phyloP scores from a whole-genome alignment of 495 filamentous ascomycete species.

The Annulohypoxylon nitens region DNA sequence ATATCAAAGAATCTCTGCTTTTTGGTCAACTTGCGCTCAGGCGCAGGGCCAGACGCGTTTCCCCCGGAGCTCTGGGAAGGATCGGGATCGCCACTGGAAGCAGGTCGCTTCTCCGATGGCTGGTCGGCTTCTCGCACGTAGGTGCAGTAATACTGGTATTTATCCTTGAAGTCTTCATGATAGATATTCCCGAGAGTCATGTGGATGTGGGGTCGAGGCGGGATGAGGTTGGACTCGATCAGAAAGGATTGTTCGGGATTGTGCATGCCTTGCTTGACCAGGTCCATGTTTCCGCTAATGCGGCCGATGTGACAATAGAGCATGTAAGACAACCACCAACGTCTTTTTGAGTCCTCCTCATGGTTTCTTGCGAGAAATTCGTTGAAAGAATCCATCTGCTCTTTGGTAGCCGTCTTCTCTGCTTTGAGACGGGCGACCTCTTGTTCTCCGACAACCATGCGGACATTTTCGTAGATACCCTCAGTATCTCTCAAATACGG shows the following conservation, averaged over 20 bases:
- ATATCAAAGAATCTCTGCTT: neutral
- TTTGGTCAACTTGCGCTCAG: neutral
- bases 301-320: conserved; percentile 35
- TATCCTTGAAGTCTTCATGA: neutral
- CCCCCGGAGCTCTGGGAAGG: neutral
- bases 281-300: conserved; percentile 17
- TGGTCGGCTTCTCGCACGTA: neutral
- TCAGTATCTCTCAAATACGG: neutral
- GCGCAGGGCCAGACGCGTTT: neutral
- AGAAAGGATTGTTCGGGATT: conserved; percentile 59
- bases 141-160: neutral
- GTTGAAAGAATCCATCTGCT: neutral
- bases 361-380: neutral
- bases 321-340: conserved; percentile 6
- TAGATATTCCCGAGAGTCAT: neutral
- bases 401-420: neutral
- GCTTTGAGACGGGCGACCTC: neutral
- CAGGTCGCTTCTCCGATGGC: neutral
- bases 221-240: conserved; percentile 24
- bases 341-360: neutral
- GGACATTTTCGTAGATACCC: neutral
- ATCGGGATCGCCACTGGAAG: neutral
- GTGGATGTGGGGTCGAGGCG: neutral
- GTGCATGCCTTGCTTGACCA: conserved; percentile 33
- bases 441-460: neutral